phyloP scores from a whole-genome alignment of 2,329 filamentous ascomycete genomes.

The Lasiodiplodia sp. region DNA sequence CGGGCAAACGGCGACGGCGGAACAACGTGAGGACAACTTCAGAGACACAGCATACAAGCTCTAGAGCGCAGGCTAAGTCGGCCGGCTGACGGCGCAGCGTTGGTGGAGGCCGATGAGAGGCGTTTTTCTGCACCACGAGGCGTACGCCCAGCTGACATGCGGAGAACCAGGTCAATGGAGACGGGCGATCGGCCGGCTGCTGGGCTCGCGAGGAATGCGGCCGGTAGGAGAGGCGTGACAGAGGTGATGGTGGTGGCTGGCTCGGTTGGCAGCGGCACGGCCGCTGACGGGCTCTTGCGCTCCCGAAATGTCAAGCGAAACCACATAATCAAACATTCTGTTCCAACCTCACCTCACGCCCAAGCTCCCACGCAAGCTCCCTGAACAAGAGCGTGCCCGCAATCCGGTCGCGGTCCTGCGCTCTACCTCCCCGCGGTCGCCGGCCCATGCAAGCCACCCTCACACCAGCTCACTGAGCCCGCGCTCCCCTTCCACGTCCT shows the following conservation, averaged over 20 bases:
- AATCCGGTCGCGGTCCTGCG: slow-evolving; percentile 14
- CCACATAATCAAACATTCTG: slow-evolving; percentile 30
- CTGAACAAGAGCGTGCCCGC: slow-evolving; percentile 23
- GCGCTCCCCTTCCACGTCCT: slow-evolving; percentile 6
- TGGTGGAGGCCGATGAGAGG: slow-evolving; percentile 10
- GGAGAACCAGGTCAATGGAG: slow-evolving; percentile 15
- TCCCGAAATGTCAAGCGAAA: slow-evolving; percentile 26
- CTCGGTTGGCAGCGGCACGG: slow-evolving; percentile 7
- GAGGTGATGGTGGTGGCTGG: slow-evolving; percentile 9
- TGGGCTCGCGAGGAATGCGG: slow-evolving; percentile 16
- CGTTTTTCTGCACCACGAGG: slow-evolving; percentile 26
- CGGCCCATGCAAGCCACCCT: slow-evolving; percentile 29
- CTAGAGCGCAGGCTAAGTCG: background rate
- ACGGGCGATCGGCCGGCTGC: slow-evolving; percentile 7
- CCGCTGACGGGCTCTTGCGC: slow-evolving; percentile 15
- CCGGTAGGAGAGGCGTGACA: background rate
- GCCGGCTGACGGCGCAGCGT: background rate
- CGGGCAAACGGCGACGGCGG: background rate
- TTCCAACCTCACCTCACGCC: slow-evolving; percentile 26
- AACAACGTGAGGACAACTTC: background rate
- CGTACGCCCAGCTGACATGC: slow-evolving; percentile 13
- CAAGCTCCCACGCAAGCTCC: slow-evolving; percentile 7
- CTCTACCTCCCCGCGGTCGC: background rate
- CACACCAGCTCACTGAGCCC: slow-evolving; percentile 27
- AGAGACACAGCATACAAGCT: slow-evolving; percentile 6